A percentile compares a stretch with the other conserved stretches of the same genome.
phyloP scores from a whole-genome alignment of 1,284 basidiomycete genomes.

The Flammula alnicola region DNA sequence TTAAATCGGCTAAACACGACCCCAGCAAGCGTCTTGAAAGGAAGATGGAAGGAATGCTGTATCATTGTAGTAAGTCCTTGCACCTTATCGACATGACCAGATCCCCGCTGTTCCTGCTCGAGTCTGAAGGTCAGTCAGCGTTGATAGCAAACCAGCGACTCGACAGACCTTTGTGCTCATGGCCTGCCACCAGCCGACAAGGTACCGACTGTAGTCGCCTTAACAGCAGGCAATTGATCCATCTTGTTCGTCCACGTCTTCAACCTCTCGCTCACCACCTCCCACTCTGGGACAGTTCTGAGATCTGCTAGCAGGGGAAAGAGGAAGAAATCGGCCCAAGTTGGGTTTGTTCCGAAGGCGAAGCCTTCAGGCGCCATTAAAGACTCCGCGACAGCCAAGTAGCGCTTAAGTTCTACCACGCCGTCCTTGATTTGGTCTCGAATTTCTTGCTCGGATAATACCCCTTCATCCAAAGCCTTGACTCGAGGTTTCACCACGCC shows the following conservation, averaged over 20 bases:
- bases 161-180: too few relatives aligned
- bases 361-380: constrained; percentile 28
- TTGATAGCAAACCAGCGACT: too few relatives aligned
- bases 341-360: constrained; percentile 28
- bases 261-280: constrained; percentile 21
- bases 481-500: constrained; percentile 34
- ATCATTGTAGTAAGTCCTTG: too few relatives aligned
- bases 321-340: constrained; percentile 37
- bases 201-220: constrained; percentile 29
- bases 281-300: constrained; percentile 31
- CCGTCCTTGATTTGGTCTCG: constrained; percentile 26
- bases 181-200: constrained; percentile 30
- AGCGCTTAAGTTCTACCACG: constrained; percentile 23
- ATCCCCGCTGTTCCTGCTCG: too few relatives aligned
- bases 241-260: constrained; percentile 28
- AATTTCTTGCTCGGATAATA: constrained; percentile 24
- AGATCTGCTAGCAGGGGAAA: constrained; percentile 33
- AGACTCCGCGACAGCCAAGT: constrained; percentile 26
- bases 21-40: too few relatives aligned
- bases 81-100: too few relatives aligned
- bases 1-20: too few relatives aligned
- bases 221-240: constrained; percentile 29
- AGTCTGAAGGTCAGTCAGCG: too few relatives aligned
- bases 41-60: too few relatives aligned
- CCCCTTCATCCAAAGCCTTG: constrained; percentile 28